These are phyloP conservation scores for Zopfia rhizophila DNA, from an alignment of 2,329 filamentous ascomycete genomes.

Conservation along the genomic window DNA sequence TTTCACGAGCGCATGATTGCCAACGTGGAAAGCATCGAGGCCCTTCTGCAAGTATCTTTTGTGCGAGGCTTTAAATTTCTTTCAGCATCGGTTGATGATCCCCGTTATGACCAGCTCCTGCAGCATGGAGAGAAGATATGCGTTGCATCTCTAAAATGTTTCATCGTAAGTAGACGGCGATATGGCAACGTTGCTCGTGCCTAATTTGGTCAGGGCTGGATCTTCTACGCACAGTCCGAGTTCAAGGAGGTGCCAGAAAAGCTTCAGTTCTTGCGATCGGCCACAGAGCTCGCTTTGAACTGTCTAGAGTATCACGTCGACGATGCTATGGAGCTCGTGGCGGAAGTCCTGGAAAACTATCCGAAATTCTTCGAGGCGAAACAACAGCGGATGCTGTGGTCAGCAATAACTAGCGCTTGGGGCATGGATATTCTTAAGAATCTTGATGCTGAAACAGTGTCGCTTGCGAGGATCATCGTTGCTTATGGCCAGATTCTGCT, in stretches of 20 bases:
- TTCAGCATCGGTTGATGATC: constrained; percentile 35
- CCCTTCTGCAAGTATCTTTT: constrained; percentile 58
- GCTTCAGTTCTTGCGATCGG: constrained; percentile 67
- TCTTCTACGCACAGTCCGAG: constrained; percentile 75
- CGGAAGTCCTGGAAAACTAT: constrained; percentile 48
- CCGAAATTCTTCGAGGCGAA: constrained; percentile 46
- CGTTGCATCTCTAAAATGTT: constrained; percentile 45
- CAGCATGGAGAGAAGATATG: constrained; percentile 47
- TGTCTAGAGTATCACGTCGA: constrained; percentile 68
- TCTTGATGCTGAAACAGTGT: constrained; percentile 46
- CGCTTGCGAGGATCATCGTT: constrained; percentile 48
- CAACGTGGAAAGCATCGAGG: constrained; percentile 63
- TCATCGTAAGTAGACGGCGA: constrained; percentile 34
- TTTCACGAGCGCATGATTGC: constrained; percentile 64
- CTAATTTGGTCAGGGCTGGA: constrained; percentile 69
- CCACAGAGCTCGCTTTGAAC: constrained; percentile 69
- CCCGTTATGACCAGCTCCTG: constrained; percentile 31
- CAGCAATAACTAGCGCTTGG: constrained; percentile 45
- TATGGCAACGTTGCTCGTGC: neutral
- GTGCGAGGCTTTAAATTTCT: constrained; percentile 47
- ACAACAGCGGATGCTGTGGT: constrained; percentile 46
- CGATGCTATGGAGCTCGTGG: constrained; percentile 50
- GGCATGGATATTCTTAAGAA: constrained; percentile 48
- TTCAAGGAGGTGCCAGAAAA: constrained; percentile 68
- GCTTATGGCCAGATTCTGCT: constrained; percentile 47